Base-by-base conservation (phyloP, 2,329 filamentous ascomycete genomes). In the Talaromyces piceae region DNA sequence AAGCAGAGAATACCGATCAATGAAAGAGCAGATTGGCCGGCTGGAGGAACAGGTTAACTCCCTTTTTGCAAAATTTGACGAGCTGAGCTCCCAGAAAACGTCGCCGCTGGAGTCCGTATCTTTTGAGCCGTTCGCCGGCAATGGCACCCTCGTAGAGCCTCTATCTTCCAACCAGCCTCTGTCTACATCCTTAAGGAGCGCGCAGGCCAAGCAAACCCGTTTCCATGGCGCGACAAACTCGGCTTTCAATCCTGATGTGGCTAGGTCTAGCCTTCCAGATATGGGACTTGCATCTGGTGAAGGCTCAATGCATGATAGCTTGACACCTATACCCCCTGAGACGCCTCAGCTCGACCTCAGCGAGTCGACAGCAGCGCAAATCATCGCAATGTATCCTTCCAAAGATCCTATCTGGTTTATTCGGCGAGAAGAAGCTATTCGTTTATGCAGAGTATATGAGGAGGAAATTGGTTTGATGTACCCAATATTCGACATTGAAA, bases 391-490 rank as follows among this genome's bases (percentile, higher is more conserved):
- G 22, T 76, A 76, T 62, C 70, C 63, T 2, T 71, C 72, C 55
- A 77, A 84, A 61, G 91, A 96, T 63, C 89, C 90, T 0, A 79
- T 97, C 25, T 91, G 89, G 81, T 77, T 83, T 6, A 80, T 94
- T 45, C 80, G 80, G 49, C 84, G 85, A 61, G 82, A 90, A 30
- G 90, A 96, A 63, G 88, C 93, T 61, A 67, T 91, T 18, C 81
- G 88, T 1, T 71, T 96, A 12, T 88, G 88, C 57, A 77, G 81
- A 12, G 74, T 94, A 0, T 91, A 93, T 63, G 87, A 95, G 58
- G 90, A 96, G 60, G 91, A 96, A 65, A 84, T 94, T 61, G 88
- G 88, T 41, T 80, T 91, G 61, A 94, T 95, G 88, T 95, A 95
- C 65, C 91, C 91, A 0, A 80, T 95, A 3, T 68, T 95, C 44